Conservation (phyloP, 176 grass and related monocot genomes). For the Musa itinerans region DNA sequence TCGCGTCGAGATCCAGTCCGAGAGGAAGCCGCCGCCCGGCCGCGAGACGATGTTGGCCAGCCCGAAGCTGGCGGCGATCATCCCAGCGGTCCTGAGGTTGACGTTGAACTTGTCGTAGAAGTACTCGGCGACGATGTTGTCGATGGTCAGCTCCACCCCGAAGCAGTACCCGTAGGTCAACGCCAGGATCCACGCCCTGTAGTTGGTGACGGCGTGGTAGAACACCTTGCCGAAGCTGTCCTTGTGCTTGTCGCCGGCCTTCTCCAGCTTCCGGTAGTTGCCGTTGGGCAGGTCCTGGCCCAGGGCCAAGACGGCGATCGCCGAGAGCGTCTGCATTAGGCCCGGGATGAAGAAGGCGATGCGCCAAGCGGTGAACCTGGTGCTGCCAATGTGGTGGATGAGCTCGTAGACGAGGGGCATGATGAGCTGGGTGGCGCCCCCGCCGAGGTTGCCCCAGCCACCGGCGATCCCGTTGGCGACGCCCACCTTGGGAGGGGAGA, state of each 20-base stretch:
- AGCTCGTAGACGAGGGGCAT: constrained; percentile 76
- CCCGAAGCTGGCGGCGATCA: constrained; percentile 88
- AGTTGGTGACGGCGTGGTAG: constrained; percentile 55
- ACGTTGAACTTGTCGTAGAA: constrained; percentile 80
- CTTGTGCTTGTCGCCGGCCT: constrained; percentile 61
- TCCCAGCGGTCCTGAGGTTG: constrained; percentile 50
- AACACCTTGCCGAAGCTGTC: constrained; percentile 74
- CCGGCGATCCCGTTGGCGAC: constrained; percentile 73
- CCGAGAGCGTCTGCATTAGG: constrained; percentile 59
- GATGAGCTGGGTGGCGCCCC: constrained; percentile 76
- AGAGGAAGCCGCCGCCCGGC: constrained; percentile 53
- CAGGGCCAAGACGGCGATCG: constrained; percentile 51
- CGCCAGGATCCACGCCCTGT: constrained; percentile 70
- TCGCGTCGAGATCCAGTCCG: constrained; percentile 51
- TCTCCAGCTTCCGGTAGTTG: constrained; percentile 58
- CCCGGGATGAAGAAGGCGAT: constrained; percentile 87
- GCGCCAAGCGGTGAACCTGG: constrained; percentile 73
- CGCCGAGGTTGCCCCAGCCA: constrained; percentile 95
- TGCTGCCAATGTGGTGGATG: constrained; percentile 55
- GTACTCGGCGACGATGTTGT: constrained; percentile 92
- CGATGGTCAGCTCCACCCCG: constrained; percentile 81
- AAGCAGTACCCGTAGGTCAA: constrained; percentile 91
- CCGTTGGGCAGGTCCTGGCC: constrained; percentile 91
- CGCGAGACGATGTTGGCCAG: constrained; percentile 78
- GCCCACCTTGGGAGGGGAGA: constrained; percentile 69